A percentile compares a stretch with the other conserved stretches of the same genome.
These are phyloP conservation scores for Colletotrichum musicola DNA, from an alignment of 2,329 filamentous ascomycete genomes.

Conservation along the genomic window DNA sequence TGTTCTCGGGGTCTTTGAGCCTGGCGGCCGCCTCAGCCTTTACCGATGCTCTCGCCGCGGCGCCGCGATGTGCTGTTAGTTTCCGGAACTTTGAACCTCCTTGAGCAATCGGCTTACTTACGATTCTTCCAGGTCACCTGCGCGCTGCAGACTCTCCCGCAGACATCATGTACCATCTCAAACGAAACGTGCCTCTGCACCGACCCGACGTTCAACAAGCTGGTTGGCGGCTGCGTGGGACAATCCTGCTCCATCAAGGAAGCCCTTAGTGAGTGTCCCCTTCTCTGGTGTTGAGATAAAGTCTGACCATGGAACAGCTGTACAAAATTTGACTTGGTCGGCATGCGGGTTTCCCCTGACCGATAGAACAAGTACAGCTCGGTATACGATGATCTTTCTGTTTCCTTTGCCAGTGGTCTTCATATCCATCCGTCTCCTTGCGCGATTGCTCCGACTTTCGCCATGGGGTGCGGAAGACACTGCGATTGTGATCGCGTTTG, in stretches of 20 bases:
- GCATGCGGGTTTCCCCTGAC: constrained; percentile 8
- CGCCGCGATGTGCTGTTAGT: constrained; percentile 8
- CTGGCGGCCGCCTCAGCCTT: constrained; percentile 4
- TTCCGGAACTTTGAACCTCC: not conserved
- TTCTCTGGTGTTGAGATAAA: not conserved
- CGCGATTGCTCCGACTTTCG: not conserved
- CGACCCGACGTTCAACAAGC: constrained; percentile 8
- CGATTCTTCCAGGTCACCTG: not conserved
- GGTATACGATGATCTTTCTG: not conserved
- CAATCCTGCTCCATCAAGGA: not conserved
- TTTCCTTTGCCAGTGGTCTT: not conserved
- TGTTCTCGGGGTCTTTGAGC: not conserved
- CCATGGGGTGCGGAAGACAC: constrained; percentile 10
- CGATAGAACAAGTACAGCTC: not conserved
- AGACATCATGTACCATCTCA: constrained; percentile 8
- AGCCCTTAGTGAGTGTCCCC: not conserved
- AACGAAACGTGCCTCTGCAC: constrained; percentile 15
- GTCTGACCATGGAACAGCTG: not conserved
- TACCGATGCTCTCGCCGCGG: constrained; percentile 3
- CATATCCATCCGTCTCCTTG: not conserved
- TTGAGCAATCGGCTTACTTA: not conserved
- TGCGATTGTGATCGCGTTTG: constrained; percentile 10
- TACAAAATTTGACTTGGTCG: not conserved
- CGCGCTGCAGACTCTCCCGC: not conserved
- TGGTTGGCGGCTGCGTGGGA: constrained; percentile 10